These are phyloP conservation scores for Purshia tridentata DNA, from an alignment of 306 rosid species.

Conservation along the genomic window DNA sequence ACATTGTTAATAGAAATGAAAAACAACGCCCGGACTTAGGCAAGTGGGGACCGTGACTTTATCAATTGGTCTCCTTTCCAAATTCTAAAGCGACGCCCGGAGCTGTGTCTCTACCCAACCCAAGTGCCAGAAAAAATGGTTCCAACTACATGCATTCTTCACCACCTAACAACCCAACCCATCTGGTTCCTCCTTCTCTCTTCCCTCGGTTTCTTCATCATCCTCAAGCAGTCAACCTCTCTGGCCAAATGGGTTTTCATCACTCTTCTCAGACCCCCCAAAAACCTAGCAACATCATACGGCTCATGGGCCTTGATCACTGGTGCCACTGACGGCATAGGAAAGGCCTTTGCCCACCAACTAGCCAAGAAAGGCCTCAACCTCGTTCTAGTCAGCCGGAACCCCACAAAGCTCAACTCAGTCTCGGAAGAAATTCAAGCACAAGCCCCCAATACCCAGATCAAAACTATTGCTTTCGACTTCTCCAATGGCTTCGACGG, in stretches of 20 bases:
- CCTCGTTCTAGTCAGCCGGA: constrained; percentile 64
- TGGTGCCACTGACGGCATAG: constrained; percentile 86
- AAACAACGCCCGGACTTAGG: too few relatives aligned
- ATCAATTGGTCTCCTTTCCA: too few relatives aligned
- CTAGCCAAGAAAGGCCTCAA: constrained; percentile 60
- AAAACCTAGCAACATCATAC: constrained; percentile 48
- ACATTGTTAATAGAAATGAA: too few relatives aligned
- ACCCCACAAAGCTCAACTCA: constrained; percentile 41
- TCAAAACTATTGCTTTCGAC: constrained; percentile 43
- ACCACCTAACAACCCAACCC: constrained; percentile 18
- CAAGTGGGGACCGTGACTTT: too few relatives aligned
- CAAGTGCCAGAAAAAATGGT: background rate
- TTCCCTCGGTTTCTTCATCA: constrained; percentile 43
- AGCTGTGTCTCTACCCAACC: too few relatives aligned
- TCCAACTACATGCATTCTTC: background rate
- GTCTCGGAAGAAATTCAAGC: constrained; percentile 44
- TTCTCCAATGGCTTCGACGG: constrained; percentile 37
- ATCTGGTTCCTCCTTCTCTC: constrained; percentile 32
- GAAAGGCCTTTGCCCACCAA: constrained; percentile 67
- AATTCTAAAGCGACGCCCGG: too few relatives aligned
- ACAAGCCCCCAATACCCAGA: constrained; percentile 23
- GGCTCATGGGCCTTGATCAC: constrained; percentile 84
- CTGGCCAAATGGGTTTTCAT: constrained; percentile 49
- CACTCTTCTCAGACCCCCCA: constrained; percentile 52
- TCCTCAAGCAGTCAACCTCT: constrained; percentile 19